Base-by-base conservation (phyloP, 768 basidiomycete genomes). In the Russula lepida region DNA sequence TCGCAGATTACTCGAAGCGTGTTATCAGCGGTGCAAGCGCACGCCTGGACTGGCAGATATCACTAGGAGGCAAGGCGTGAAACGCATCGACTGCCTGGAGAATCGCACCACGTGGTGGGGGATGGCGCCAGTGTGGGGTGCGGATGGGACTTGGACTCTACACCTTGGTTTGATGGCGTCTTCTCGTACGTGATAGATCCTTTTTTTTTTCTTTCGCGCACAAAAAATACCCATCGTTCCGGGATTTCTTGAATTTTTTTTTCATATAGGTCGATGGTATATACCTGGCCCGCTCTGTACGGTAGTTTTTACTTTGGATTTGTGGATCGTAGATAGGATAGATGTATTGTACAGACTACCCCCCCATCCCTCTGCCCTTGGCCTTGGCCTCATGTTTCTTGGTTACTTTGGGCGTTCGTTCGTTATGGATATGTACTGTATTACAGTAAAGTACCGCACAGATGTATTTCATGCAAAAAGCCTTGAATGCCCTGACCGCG, bases 51-150 rank as follows among this genome's bases (percentile, higher is more conserved):
- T 64, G 21, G 50, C 58, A 6, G 65, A 64, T 27, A 59, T 59
- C 41, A 56, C 63, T 4, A 51, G 58, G 47, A 46, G 54, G 27
- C 62, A 64, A 28, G 65, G 65, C 3, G 49, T 64, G 50, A 66
- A 51, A 35, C 62, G 65, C 32, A 32, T 66, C 6, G 65, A 66
- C 25, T 60, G 62, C 25, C 59, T 66, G 1, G 62, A 56, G 19
- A 46, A 46, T 25, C 33, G 62, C 23, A 64, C 58, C 7, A 43
- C 48, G 28, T 66, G 58, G 53, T 55, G 57, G 54, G 64, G 64
- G 28, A 17, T 56, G 49, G 52, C 49, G 62, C 49, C 58, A 17
- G 48, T 59, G 13, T 63, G 46, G 33, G 48, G 53, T 11, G 1
- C 19, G 48, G 64, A 65, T 47, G 56, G 56, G 41, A 54, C 39